Conservation (phyloP, 2,329 filamentous ascomycete genomes). For the Cladosporium sp. region DNA sequence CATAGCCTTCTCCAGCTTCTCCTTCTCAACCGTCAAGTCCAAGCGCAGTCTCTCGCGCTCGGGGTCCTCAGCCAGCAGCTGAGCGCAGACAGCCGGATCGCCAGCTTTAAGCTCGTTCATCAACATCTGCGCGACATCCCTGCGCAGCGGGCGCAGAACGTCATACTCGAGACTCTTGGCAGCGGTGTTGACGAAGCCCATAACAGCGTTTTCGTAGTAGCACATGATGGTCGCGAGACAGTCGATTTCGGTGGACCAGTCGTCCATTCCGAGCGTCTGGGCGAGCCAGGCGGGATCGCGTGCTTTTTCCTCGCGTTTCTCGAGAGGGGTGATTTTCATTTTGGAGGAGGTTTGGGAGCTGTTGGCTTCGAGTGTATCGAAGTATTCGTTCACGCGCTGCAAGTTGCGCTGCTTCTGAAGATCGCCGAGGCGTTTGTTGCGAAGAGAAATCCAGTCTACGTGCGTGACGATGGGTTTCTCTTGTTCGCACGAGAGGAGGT, state of each 20-base stretch:
- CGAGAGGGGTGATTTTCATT: not conserved
- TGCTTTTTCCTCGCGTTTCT: slow-evolving; percentile 27
- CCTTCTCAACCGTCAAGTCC: slow-evolving; percentile 25
- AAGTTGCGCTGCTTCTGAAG: slow-evolving; percentile 28
- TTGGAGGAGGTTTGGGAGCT: not conserved
- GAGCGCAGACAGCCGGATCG: slow-evolving; percentile 19
- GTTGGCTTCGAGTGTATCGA: slow-evolving; percentile 19
- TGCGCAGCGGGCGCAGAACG: not conserved
- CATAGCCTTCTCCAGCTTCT: slow-evolving; percentile 29
- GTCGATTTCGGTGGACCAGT: slow-evolving; percentile 32
- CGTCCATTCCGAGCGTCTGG: slow-evolving; percentile 51
- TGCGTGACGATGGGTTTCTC: slow-evolving; percentile 9
- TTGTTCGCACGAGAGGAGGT: slow-evolving; percentile 28
- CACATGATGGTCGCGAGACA: slow-evolving; percentile 24
- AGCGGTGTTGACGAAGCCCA: slow-evolving; percentile 58
- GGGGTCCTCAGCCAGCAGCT: slow-evolving; percentile 34
- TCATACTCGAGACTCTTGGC: slow-evolving; percentile 14
- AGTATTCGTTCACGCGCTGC: slow-evolving; percentile 26
- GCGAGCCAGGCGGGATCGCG: slow-evolving; percentile 25
- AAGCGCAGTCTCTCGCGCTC: slow-evolving; percentile 26
- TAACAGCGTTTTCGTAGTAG: slow-evolving; percentile 65
- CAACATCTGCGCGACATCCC: not conserved
- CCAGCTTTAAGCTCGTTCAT: slow-evolving; percentile 7
- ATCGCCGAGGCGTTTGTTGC: slow-evolving; percentile 14
- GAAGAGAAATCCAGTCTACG: not conserved